These are phyloP conservation scores for Trifolium fragiferum DNA, from an alignment of 306 rosid genomes.

Conservation along the genomic window DNA sequence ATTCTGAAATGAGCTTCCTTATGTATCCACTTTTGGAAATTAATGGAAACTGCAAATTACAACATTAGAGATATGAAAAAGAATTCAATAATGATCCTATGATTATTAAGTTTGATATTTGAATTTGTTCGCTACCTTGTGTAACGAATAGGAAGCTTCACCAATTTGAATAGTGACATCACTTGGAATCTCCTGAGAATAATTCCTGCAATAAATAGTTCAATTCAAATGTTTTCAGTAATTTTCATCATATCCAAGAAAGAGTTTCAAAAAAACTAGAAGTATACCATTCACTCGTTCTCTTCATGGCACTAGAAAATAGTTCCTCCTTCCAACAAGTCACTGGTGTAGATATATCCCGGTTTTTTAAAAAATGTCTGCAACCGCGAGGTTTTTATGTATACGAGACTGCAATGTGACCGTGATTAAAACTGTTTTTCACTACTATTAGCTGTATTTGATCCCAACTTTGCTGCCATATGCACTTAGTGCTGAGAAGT, in stretches of 20 bases:
- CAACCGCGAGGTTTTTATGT: not conserved
- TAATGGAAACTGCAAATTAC: constrained; percentile 74
- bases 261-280: constrained; percentile 11
- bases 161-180: constrained; percentile 79
- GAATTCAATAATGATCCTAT: constrained; percentile 14
- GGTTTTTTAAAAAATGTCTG: too few species aligned
- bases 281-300: constrained; percentile 85
- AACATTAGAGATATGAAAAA: constrained; percentile 2
- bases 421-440: not conserved
- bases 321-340: constrained; percentile 48
- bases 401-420: not conserved
- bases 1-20: constrained; percentile 73
- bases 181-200: constrained; percentile 87
- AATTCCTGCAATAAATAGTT: constrained; percentile 65
- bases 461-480: not conserved
- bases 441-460: not conserved
- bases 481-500: not conserved
- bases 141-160: constrained; percentile 74
- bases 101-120: not conserved
- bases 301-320: constrained; percentile 72
- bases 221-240: constrained; percentile 16
- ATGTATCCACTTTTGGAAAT: constrained; percentile 80
- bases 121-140: constrained; percentile 64
- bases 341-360: too few species aligned
- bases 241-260: constrained; percentile 22